Evolutionary conservation across 129 eudicot species (phyloP), one percentile per base, ranked within the genome.

Genomic region (Helianthus annuus): DNA sequence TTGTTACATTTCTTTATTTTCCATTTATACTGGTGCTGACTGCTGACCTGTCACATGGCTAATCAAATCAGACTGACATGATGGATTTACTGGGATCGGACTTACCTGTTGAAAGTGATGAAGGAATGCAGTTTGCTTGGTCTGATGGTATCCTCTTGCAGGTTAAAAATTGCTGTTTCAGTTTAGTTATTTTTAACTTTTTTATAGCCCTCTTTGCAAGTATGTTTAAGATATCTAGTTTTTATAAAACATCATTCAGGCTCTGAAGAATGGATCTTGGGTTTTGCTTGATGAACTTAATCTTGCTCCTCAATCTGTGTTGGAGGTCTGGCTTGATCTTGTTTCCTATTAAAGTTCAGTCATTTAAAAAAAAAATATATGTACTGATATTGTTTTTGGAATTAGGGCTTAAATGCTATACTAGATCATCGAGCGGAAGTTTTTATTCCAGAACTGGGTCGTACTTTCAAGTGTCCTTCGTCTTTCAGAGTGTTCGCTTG

Each of bases 31-130:
- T 4, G 58, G 68, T 27, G 32, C 32, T 27, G 32, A 27, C 2
- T 76, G 65, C 62, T 63, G 52, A 61, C 60, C 5, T 16, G 45
- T 49, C 80, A 27, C 16, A 66, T 75, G 69, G 27, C 38, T 76
- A 32, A 39, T 63, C n/a, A 56, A 42, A 48, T 65, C 71, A 80
- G 99, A 90, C 99, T 46, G 99, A 95, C 80, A 88, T 95, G 55
- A 95, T 95, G 99, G 99, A 95, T 72, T 80, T 95, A 51, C 83
- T 95, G 89, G 99, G 99, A 44, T 95, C 99, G 2, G 99, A 95
- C 78, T 83, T 95, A 64, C 99, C 99, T 12, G 82, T 90, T 46
- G 99, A 95, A 72, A 83, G 96, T 80, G 93, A 95, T 74, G 97
- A 90, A 69, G 96, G 97, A 51, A 84, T 95, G 85, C 97, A 88